Evolutionary conservation across 108 stramenopile species (phyloP), one percentile per base, ranked within the genome.

Genomic region (Cyclotella kingstonii): DNA sequence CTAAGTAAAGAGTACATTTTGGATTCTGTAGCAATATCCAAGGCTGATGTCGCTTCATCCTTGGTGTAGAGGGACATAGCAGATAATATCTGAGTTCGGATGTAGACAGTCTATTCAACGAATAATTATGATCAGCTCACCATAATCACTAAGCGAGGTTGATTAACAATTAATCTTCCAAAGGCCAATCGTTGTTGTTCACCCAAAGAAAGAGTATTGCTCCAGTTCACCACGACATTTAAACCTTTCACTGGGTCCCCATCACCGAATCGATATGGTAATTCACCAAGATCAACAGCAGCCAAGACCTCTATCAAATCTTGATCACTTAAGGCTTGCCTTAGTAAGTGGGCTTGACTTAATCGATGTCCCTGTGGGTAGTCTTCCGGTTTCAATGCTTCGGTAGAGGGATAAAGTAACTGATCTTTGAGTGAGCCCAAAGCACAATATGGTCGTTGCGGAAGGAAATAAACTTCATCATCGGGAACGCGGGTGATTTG

Each of bases 141-240:
- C 28, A 97, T 68, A 34, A 98, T 90, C 6, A 93, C 93, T 14
- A 98, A 56, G 15, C 70, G 58, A n/a, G 97, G 97, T 61, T 77
- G 58, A 67, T 93, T 87, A 48, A 95, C 83, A 26, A 96, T 59
- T 3, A 98, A 58, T 19, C 97, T 70, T 2, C 89, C 95, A 66
- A 98, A 98, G 6, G 96, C 94, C n/a, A 98, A 59, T 4, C 93
- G 60, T 59, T 98, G 97, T 62, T 98, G 97, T 73, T 98, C 97
- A 35, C 97, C 97, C 42, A 97, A 64, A 0, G 89, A 91, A 11
- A 98, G 79, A 27, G 76, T 84, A 50, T 96, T 93, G 48, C 81
- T 64, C 97, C 97, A 98, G 66, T 97, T 93, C 19, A 84, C 34
- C 8, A 84, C 79, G 0, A 79, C 53, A 39, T 88, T 70, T 7